Evolutionary conservation across 1,139 yeast genomes (phyloP).

Genomic region (Debaryomycetaceae sp.): DNA sequence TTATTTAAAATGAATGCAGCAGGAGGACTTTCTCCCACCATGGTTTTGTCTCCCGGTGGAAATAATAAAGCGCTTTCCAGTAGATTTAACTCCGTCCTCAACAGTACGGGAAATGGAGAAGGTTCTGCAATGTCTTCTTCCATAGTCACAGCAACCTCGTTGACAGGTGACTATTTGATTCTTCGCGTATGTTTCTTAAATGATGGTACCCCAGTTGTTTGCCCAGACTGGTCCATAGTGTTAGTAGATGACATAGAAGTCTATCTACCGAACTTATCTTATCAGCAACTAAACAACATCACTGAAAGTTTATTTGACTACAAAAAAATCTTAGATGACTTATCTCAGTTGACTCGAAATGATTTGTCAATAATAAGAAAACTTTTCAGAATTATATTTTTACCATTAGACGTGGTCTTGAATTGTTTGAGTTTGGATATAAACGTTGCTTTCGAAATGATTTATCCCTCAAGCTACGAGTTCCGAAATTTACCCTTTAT

Average conservation of each 20-base stretch:
- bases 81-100: not conserved
- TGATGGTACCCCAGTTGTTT: constrained; percentile 84
- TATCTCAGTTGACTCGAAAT: constrained; percentile 33
- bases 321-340: constrained; percentile 38
- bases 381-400: constrained; percentile 41
- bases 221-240: constrained; percentile 66
- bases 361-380: constrained; percentile 38
- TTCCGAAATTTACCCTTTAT: constrained; percentile 52
- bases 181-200: constrained; percentile 67
- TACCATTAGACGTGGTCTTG: constrained; percentile 65
- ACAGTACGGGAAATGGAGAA: not conserved
- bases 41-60: constrained; percentile 29
- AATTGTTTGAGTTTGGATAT: constrained; percentile 52
- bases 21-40: constrained; percentile 43
- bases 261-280: constrained; percentile 42
- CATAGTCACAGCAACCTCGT: constrained; percentile 87
- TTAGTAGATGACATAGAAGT: constrained; percentile 56
- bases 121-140: constrained; percentile 24
- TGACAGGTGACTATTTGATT: constrained; percentile 75
- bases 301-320: constrained; percentile 44
- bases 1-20: constrained; percentile 34
- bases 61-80: not conserved
- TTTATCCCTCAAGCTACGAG: constrained; percentile 77
- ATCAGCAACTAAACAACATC: constrained; percentile 40
- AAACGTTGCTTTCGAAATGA: constrained; percentile 72